A percentile compares a stretch with the other conserved stretches of the same genome.
These are phyloP conservation scores for Clitopilus passeckerianus DNA, from an alignment of 768 basidiomycete species.

Conservation along the genomic window DNA sequence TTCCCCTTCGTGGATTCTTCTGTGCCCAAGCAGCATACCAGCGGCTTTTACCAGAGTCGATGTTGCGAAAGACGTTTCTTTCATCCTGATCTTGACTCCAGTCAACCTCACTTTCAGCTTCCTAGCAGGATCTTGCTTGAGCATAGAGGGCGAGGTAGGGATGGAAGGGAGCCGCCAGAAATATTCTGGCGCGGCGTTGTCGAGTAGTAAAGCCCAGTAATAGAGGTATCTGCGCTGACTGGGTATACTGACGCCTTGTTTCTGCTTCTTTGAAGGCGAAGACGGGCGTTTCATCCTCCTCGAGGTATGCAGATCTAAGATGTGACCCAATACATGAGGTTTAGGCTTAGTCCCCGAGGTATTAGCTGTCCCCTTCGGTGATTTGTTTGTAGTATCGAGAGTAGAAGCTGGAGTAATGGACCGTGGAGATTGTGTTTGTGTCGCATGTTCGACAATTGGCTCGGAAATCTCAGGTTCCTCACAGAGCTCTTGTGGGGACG, in stretches of 20 bases:
- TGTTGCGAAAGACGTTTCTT: slow-evolving; percentile 46
- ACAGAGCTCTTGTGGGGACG: not conserved
- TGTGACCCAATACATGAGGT: slow-evolving; percentile 34
- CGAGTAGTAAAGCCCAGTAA: slow-evolving; percentile 71
- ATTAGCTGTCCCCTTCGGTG: slow-evolving; percentile 11
- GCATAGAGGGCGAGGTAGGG: not conserved
- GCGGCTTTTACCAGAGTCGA: slow-evolving; percentile 51
- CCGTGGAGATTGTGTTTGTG: not conserved
- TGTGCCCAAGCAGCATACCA: slow-evolving; percentile 44
- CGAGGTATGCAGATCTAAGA: slow-evolving; percentile 66
- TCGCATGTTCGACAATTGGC: not conserved
- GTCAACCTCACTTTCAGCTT: slow-evolving; percentile 50
- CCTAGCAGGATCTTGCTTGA: not conserved
- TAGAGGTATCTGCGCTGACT: slow-evolving; percentile 76
- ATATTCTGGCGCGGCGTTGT: slow-evolving; percentile 46
- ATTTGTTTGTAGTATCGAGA: not conserved
- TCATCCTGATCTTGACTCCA: slow-evolving; percentile 56
- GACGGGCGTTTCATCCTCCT: slow-evolving; percentile 56
- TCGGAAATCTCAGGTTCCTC: not conserved
- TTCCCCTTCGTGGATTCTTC: slow-evolving; percentile 28
- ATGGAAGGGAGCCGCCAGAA: slow-evolving; percentile 34
- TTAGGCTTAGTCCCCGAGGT: not conserved
- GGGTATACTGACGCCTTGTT: slow-evolving; percentile 73
- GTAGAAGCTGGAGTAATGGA: not conserved
- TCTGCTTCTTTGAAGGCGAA: slow-evolving; percentile 23